Conservation (phyloP, 768 basidiomycete species). For the Amanita pseudoporphyria region DNA sequence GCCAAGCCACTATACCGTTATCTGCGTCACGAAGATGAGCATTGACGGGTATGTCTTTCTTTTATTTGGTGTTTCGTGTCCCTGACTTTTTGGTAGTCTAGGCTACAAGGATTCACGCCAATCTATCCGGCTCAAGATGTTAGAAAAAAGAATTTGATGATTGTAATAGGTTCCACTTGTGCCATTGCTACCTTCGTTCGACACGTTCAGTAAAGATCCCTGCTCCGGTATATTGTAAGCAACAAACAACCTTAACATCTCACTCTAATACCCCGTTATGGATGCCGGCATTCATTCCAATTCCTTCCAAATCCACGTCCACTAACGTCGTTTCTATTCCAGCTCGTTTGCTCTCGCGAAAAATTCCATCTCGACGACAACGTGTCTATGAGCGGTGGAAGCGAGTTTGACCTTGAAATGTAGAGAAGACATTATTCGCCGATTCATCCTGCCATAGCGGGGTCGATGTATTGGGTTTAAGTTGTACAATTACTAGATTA, state of each 20-base stretch:
- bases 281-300: constrained; percentile 1
- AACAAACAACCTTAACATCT: constrained; percentile 7
- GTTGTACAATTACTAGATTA: no score
- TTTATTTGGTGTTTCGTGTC: neutral
- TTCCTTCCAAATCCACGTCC: neutral
- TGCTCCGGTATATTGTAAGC: constrained; percentile 50
- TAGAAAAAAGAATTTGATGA: neutral
- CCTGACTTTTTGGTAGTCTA: neutral
- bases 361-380: constrained; percentile 10
- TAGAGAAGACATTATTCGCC: constrained; percentile 1
- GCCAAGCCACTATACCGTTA: constrained; percentile 40
- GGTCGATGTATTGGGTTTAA: constrained; percentile 3
- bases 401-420: neutral
- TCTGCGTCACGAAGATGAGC: constrained; percentile 25
- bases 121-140: neutral
- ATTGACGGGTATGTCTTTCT: neutral
- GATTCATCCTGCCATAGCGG: neutral
- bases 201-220: constrained; percentile 52
- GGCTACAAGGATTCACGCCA: constrained; percentile 7
- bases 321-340: neutral
- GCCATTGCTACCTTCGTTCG: constrained; percentile 43
- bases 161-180: constrained; percentile 27
- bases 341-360: constrained; percentile 13
- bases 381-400: constrained; percentile 1
- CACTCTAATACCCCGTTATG: neutral